Base-by-base conservation (phyloP, 148 eudicot species). In the Fagopyrum tataricum region DNA sequence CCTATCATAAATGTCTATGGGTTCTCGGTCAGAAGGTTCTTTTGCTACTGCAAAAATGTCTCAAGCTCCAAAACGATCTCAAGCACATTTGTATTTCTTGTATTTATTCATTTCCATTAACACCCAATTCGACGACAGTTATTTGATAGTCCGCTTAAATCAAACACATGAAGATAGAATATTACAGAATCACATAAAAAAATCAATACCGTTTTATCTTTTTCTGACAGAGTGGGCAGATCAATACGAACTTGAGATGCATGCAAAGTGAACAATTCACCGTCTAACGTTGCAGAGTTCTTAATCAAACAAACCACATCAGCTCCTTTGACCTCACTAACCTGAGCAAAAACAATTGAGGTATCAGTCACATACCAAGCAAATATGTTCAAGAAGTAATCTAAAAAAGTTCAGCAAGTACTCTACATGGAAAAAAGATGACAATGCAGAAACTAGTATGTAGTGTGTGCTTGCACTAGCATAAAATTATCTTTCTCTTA, bases 241-340 rank as follows among this genome's bases (percentile, higher is more conserved):
- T 95, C 93, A 67, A 95, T 91, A 71, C 21, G 93, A 80, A 95
- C 80, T 85, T 95, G 98, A 58, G 93, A 89, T 70, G 82, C 98
- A 74, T 95, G 98, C 76, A 95, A 85, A 58, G 98, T 95, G 77
- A 88, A 91, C 73, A 95, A 77, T 64, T 89, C 72, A 71, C 97
- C 98, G 69, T 91, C 84, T 78, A 95, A 74, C 1, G 96, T 91
- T 31, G 98, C 97, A 74, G 96, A 80, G 83, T 95, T 91, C 82
- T 95, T 95, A 74, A 90, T 86, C 70, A 81, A 76, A 77, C 98
- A 95, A 74, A 89, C 81, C 58, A 95, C 96, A 76, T 89, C 91
- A 61, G 85, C 86, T 7, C 90, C 97, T 81, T 87, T 82, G 73
- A 85, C 80, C 72, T 91, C 90, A 78, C 80, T 79, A 18, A 95